phyloP scores from a whole-genome alignment of 2,329 filamentous ascomycete genomes.

The Sclerotinia sclerotiorum region DNA sequence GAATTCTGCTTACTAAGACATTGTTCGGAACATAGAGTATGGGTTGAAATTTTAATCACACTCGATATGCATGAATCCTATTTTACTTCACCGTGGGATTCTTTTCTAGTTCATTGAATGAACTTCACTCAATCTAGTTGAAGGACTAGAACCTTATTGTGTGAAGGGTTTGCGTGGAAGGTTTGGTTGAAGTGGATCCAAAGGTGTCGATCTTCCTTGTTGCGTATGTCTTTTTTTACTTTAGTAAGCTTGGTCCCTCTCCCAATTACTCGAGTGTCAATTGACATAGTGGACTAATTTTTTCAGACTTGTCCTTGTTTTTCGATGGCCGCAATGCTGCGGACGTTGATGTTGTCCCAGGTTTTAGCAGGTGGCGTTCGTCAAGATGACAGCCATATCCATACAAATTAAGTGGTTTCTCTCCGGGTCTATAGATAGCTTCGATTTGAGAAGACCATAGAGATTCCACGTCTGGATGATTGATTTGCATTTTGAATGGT shows the following conservation, averaged over 20 bases:
- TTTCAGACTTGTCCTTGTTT: neutral
- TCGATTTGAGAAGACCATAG: neutral
- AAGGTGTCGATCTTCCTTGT: neutral
- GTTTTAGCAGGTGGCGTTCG: neutral
- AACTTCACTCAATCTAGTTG: neutral
- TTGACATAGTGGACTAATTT: neutral
- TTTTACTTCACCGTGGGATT: neutral
- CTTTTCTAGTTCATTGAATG: neutral
- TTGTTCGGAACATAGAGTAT: neutral
- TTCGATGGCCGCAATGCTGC: neutral
- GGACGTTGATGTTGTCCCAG: neutral
- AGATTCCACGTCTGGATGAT: neutral
- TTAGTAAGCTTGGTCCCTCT: neutral
- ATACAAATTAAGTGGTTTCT: neutral
- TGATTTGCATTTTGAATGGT: neutral
- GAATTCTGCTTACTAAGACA: neutral
- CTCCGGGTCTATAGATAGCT: neutral
- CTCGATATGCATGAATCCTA: no score
- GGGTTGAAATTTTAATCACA: neutral
- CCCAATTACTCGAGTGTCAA: neutral
- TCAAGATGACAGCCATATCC: neutral
- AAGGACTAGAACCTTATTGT: neutral
- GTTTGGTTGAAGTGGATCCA: neutral
- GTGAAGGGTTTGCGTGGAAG: neutral
- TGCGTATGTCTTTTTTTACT: neutral